Conservation (phyloP, 768 basidiomycete genomes). For the Boletus fagicola region DNA sequence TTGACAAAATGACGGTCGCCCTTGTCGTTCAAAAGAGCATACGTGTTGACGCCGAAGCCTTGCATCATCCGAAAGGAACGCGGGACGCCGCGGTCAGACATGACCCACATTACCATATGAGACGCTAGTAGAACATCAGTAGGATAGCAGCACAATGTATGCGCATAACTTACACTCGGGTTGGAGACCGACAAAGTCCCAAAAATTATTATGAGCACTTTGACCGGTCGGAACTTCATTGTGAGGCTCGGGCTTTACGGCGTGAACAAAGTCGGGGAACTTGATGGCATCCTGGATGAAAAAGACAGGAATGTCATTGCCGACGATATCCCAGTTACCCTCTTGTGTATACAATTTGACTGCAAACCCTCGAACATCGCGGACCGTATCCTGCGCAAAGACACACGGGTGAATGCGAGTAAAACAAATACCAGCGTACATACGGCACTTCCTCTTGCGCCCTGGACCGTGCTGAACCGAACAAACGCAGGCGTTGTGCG, state of each 20-base stretch:
- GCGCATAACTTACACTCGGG: constrained; percentile 49
- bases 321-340: constrained; percentile 87
- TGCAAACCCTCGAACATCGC: constrained; percentile 88
- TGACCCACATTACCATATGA: constrained; percentile 80
- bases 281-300: constrained; percentile 81
- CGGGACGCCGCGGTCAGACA: constrained; percentile 84
- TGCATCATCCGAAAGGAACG: constrained; percentile 89
- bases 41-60: constrained; percentile 87
- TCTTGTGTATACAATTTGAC: constrained; percentile 79
- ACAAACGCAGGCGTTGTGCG: constrained; percentile 75
- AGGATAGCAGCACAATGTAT: not conserved
- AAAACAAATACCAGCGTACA: constrained; percentile 20
- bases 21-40: constrained; percentile 62
- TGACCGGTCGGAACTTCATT: constrained; percentile 75
- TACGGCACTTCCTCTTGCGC: constrained; percentile 79
- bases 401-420: not conserved
- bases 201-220: constrained; percentile 79
- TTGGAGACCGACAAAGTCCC: constrained; percentile 77
- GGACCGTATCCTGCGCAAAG: constrained; percentile 58
- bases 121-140: constrained; percentile 42
- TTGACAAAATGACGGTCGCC: constrained; percentile 82
- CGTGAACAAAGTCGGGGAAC: constrained; percentile 84
- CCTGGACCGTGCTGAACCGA: constrained; percentile 85
- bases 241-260: constrained; percentile 82
- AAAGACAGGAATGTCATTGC: constrained; percentile 82